Conservation (phyloP, 495 filamentous ascomycete species). For the Geoglossum glabrum region DNA sequence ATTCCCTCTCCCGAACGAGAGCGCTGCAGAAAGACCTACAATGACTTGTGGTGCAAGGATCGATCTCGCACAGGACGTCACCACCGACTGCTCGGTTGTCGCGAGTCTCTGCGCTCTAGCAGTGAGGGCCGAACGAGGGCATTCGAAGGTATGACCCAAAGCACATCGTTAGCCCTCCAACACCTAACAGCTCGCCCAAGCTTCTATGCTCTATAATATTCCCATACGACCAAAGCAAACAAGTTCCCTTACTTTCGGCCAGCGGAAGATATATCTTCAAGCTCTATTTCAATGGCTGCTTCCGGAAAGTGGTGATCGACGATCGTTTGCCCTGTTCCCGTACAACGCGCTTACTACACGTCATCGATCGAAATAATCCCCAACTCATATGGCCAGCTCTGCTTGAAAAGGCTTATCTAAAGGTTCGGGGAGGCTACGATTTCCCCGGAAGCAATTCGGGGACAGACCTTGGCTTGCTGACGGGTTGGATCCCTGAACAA, state of each 20-base stretch:
- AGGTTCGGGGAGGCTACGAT: conserved; percentile 87
- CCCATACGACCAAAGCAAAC: conserved; percentile 40
- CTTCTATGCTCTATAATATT: conserved; percentile 48
- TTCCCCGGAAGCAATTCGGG: conserved; percentile 98
- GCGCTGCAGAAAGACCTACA: conserved; percentile 17
- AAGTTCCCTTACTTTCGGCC: conserved; percentile 37
- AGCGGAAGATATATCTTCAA: conserved; percentile 83
- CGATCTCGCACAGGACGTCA: conserved; percentile 83
- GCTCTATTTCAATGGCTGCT: conserved; percentile 88
- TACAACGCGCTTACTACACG: conserved; percentile 50
- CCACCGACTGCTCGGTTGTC: conserved; percentile 91
- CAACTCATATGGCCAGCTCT: conserved; percentile 75
- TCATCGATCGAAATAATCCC: conserved; percentile 70
- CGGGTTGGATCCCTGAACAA: conserved; percentile 94
- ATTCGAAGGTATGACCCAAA: conserved; percentile 28
- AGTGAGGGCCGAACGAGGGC: conserved; percentile 39
- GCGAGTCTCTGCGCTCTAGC: conserved; percentile 78
- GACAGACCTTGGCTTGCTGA: conserved; percentile 77
- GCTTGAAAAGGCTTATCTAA: conserved; percentile 94
- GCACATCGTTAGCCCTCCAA: not conserved
- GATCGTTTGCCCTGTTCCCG: conserved; percentile 74
- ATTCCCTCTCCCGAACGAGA: conserved; percentile 15
- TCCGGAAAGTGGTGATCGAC: conserved; percentile 71
- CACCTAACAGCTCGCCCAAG: conserved; percentile 21
- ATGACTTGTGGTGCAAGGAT: conserved; percentile 35